Evolutionary conservation across 495 filamentous ascomycete genomes (phyloP).

Genomic region (Baudoinia panamericana): DNA sequence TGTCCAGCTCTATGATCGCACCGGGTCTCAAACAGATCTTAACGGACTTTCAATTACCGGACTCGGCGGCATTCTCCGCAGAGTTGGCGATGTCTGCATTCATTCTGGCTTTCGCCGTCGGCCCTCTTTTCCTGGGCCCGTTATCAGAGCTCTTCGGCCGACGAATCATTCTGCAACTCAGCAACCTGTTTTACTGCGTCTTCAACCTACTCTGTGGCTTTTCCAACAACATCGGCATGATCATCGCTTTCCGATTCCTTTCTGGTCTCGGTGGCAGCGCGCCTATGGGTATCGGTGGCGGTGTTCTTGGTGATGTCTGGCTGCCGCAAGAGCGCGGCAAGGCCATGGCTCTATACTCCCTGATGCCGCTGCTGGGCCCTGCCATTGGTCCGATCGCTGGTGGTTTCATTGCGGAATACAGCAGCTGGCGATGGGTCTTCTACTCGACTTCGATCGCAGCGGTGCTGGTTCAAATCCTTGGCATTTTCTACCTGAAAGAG

Average conservation of each 20-base stretch:
- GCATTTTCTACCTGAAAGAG: slow-evolving; percentile 55
- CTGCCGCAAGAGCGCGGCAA: slow-evolving; percentile 29
- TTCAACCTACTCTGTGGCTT: slow-evolving; percentile 33
- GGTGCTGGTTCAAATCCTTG: slow-evolving; percentile 46
- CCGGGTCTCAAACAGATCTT: slow-evolving; percentile 47
- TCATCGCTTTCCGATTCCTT: slow-evolving; percentile 33
- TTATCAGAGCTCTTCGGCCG: slow-evolving; percentile 32
- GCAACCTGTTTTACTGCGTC: slow-evolving; percentile 30
- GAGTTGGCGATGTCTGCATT: slow-evolving; percentile 59
- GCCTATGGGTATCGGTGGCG: slow-evolving; percentile 31
- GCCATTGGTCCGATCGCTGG: slow-evolving; percentile 32
- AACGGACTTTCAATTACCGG: slow-evolving; percentile 48
- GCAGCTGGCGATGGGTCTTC: slow-evolving; percentile 35
- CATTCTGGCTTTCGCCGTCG: slow-evolving; percentile 59
- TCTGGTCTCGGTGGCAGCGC: slow-evolving; percentile 31
- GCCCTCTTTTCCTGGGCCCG: slow-evolving; percentile 33
- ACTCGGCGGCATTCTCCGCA: slow-evolving; percentile 34
- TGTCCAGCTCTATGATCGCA: slow-evolving; percentile 59
- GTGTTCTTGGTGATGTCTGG: slow-evolving; percentile 30
- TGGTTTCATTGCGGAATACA: slow-evolving; percentile 50
- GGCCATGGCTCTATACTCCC: slow-evolving; percentile 29
- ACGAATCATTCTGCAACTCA: slow-evolving; percentile 27
- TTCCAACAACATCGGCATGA: slow-evolving; percentile 24
- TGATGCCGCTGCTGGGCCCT: slow-evolving; percentile 31
- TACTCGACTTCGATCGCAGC: slow-evolving; percentile 44